These are phyloP conservation scores for Eucalyptus melliodora DNA, from an alignment of 345 rosid species.

Conservation along the genomic window DNA sequence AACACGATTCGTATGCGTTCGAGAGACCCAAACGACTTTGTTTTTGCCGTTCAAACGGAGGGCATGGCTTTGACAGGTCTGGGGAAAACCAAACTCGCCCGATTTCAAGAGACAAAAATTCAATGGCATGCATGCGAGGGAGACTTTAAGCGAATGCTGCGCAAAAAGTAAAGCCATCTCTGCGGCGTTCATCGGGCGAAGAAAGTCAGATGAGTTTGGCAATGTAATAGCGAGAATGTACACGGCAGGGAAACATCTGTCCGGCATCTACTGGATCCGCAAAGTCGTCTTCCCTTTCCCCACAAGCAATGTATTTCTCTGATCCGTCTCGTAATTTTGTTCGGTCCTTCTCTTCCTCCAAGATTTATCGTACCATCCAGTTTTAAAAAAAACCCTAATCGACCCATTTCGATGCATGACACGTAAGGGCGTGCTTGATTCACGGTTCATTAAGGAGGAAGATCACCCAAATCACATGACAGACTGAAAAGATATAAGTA, in stretches of 20 bases:
- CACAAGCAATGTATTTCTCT: background rate
- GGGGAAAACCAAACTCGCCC: background rate
- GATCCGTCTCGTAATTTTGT: background rate
- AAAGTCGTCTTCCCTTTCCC: background rate
- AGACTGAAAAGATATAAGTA: background rate
- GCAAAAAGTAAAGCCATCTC: background rate
- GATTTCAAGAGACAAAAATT: background rate
- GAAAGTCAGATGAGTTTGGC: background rate
- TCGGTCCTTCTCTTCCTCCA: background rate
- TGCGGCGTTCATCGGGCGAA: background rate
- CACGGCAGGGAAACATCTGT: background rate
- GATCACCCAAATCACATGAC: background rate
- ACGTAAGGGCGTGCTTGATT: background rate
- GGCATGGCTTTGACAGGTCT: background rate
- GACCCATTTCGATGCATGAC: background rate
- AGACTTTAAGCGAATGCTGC: background rate
- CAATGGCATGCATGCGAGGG: background rate
- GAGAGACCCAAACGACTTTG: background rate
- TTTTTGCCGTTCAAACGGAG: background rate
- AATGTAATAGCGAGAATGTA: background rate
- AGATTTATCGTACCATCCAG: background rate
- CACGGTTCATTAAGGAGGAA: background rate
- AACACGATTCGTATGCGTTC: background rate
- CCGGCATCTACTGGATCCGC: background rate
- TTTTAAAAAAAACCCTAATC: background rate